Percentiles rank a stretch among this genome's conserved stretches.
These are phyloP conservation scores for Teratosphaeria epicoccoides DNA, from an alignment of 2,329 filamentous ascomycete genomes.

Conservation along the genomic window DNA sequence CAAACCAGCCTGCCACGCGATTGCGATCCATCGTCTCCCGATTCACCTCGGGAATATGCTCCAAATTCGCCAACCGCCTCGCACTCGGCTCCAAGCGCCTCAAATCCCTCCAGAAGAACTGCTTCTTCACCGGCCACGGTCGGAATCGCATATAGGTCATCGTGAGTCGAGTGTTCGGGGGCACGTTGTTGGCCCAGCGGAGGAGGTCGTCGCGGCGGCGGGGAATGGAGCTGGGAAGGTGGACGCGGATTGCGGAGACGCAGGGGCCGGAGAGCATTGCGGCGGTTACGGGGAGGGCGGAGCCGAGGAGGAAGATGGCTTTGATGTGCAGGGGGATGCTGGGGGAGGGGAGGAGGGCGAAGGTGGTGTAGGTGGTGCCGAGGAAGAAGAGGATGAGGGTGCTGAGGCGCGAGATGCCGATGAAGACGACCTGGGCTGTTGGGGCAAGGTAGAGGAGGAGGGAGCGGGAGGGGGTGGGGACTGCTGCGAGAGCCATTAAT, in stretches of 20 bases:
- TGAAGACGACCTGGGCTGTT: conserved; percentile 52
- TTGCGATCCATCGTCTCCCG: conserved; percentile 16
- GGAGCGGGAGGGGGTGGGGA: conserved; percentile 13
- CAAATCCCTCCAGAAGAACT: conserved; percentile 17
- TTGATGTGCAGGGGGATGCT: not conserved
- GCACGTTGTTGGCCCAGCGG: conserved; percentile 41
- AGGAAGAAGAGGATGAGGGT: conserved; percentile 41
- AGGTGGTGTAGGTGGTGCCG: conserved; percentile 50
- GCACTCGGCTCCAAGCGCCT: conserved; percentile 13
- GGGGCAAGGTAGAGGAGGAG: conserved; percentile 67
- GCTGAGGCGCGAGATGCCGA: conserved; percentile 58
- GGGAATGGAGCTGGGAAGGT: conserved; percentile 55
- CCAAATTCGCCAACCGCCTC: conserved; percentile 19
- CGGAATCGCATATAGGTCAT: conserved; percentile 32
- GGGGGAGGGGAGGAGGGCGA: conserved; percentile 1
- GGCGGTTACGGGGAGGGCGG: conserved; percentile 45
- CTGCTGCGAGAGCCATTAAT: too few species aligned
- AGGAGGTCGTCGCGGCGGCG: conserved; percentile 45
- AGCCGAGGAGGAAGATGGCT: conserved; percentile 2
- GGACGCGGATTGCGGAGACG: conserved; percentile 61
- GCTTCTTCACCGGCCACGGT: conserved; percentile 27
- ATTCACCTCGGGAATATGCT: conserved; percentile 19
- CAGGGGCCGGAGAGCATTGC: conserved; percentile 56
- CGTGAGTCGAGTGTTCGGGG: conserved; percentile 30
- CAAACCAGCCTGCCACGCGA: conserved; percentile 5